phyloP scores from a whole-genome alignment of 441 rosid genomes.

The Brassica balearica region DNA sequence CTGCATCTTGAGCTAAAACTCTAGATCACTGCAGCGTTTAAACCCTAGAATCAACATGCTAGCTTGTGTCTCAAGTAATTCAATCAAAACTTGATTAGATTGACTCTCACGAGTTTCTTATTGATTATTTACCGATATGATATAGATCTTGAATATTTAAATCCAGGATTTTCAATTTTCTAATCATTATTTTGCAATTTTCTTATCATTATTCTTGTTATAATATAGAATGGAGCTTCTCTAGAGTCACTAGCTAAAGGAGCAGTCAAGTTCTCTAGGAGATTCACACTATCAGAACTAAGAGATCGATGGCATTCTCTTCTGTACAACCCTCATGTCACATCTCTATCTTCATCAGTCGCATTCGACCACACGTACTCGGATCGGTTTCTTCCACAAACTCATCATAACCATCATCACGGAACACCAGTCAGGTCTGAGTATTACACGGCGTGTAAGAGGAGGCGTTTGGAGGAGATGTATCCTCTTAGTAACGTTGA shows the following conservation, averaged over 20 bases:
- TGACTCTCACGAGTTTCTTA: not conserved
- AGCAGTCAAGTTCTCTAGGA: conserved; percentile 62
- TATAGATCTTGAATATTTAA: not conserved
- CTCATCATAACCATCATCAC: not conserved
- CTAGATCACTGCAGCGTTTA: not conserved
- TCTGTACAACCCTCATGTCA: conserved; percentile 58
- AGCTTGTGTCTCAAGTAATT: conserved; percentile 31
- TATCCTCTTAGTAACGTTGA: not conserved
- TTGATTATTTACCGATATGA: not conserved
- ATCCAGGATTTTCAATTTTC: not conserved
- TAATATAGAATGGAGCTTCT: conserved; percentile 63
- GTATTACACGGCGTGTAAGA: conserved; percentile 20
- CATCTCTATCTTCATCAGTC: conserved; percentile 51
- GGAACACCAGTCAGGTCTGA: conserved; percentile 23
- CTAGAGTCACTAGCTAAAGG: conserved; percentile 73
- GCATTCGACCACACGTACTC: conserved; percentile 26
- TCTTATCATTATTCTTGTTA: conserved; percentile 11
- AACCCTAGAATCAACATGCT: not conserved
- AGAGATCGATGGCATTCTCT: conserved; percentile 66
- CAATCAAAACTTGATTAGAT: not conserved
- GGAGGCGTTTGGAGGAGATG: conserved; percentile 33
- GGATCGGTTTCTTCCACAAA: conserved; percentile 19
- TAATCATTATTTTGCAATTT: conserved; percentile 6
- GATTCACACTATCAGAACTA: conserved; percentile 53
- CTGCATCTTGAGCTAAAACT: not conserved